phyloP scores from a whole-genome alignment of 2,329 filamentous ascomycete species.

The Alternaria panax region DNA sequence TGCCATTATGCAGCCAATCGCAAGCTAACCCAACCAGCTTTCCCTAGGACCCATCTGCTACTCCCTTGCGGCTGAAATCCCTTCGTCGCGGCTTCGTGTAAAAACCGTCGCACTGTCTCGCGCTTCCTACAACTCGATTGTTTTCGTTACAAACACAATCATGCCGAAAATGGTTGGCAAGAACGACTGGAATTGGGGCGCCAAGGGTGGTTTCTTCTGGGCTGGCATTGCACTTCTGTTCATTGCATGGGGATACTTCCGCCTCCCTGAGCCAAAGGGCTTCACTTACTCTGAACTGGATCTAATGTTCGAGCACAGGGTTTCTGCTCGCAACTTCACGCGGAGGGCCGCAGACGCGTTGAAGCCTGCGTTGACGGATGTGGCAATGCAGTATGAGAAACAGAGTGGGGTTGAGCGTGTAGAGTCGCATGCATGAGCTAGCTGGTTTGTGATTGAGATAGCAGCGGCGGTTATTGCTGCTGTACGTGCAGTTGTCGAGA shows the following conservation, averaged over 20 bases:
- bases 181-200: conserved; percentile 36
- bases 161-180: conserved; percentile 37
- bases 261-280: conserved; percentile 31
- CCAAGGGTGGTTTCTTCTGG: conserved; percentile 36
- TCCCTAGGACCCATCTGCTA: conserved; percentile 86
- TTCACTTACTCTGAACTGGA: conserved; percentile 34
- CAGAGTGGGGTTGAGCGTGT: conserved; percentile 24
- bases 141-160: conserved; percentile 32
- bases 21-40: conserved; percentile 73
- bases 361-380: conserved; percentile 27
- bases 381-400: conserved; percentile 29
- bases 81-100: conserved; percentile 80
- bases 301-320: conserved; percentile 32
- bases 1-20: not conserved
- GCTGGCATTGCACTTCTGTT: conserved; percentile 28
- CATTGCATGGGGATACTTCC: conserved; percentile 33
- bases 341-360: conserved; percentile 27
- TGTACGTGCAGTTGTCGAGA: not conserved
- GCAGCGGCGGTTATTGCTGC: not conserved
- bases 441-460: not conserved
- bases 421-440: conserved; percentile 21
- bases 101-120: conserved; percentile 88
- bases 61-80: conserved; percentile 82
- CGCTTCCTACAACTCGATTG: conserved; percentile 33
- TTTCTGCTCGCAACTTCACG: conserved; percentile 34